Base-by-base conservation (phyloP, 202 grass and related monocot genomes). In the Brachypodium distachyon region DNA sequence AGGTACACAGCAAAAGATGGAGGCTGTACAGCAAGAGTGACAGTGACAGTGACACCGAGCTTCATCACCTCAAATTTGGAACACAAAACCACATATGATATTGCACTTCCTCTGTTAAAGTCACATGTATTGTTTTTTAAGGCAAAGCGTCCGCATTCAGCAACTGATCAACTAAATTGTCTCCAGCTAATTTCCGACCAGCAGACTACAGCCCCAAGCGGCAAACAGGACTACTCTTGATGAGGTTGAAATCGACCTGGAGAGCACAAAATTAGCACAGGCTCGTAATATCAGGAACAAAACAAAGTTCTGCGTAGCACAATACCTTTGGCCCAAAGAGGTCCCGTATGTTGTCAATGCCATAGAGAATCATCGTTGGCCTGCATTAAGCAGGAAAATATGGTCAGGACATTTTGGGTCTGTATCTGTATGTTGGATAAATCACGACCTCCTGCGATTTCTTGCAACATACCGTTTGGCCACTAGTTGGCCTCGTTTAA, bases 271-370 rank as follows among this genome's bases (percentile, higher is more conserved):
- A 82, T 67, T 8, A 74, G 57, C 33, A 64, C 44, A 60, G 3
- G 43, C 29, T 84, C 76, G 65, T 58, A 41, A 10, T 65, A 76
- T 55, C 25, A 69, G 41, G 34, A 51, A 25, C 14, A 68, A 59
- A 17, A 11, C 18, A 31, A 56, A 77, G 12, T 44, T 81, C 66
- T 16, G 22, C 26, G 44, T 37, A 37, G 21, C 19, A 71, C 2
- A 74, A 18, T 93, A 98, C 95, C 95, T 94, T 95, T 11, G 95
- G 91, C 17, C 95, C 95, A 83, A 98, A 98, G 80, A 98, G 91
- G 59, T 95, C 89, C 60, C 91, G 64, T 16, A 98, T 98, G 67
- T 92, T 95, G 79, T 93, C 87, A 44, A 92, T 83, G 12, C 87
- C 91, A 63, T 92, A 90, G 28, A 95, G 80, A 61, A 98, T 98